Evolutionary conservation across 148 eudicot species (phyloP).

Genomic region (Persicaria maculosa): DNA sequence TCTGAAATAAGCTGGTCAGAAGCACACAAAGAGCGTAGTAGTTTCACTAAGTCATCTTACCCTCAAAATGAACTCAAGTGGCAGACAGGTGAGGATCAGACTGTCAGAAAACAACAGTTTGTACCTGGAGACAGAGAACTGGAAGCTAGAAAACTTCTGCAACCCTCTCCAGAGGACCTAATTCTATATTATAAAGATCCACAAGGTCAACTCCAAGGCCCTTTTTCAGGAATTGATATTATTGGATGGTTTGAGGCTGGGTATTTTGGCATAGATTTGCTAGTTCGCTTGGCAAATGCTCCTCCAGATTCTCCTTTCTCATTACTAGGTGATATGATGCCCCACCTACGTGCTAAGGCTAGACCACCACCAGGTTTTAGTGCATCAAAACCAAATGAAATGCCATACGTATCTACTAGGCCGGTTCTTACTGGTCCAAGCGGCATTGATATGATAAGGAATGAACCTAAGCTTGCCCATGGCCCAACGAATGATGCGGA

Average conservation of each 20-base stretch:
- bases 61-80: constrained; percentile 34
- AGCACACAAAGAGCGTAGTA: constrained; percentile 33
- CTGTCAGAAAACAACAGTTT: constrained; percentile 41
- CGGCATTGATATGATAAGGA: constrained; percentile 35
- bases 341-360: constrained; percentile 81
- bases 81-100: constrained; percentile 37
- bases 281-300: constrained; percentile 63
- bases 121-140: constrained; percentile 39
- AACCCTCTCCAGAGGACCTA: constrained; percentile 77
- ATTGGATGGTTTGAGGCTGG: constrained; percentile 99
- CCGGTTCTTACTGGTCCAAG: constrained; percentile 31
- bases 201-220: constrained; percentile 88
- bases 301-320: constrained; percentile 58
- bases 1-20: constrained; percentile 46
- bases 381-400: constrained; percentile 51
- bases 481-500: constrained; percentile 60
- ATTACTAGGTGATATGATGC: constrained; percentile 91
- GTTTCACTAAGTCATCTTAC: constrained; percentile 25
- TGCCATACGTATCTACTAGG: constrained; percentile 34
- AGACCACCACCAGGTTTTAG: constrained; percentile 90
- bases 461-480: constrained; percentile 37
- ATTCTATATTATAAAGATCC: constrained; percentile 84
- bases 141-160: constrained; percentile 38
- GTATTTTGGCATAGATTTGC: constrained; percentile 86
- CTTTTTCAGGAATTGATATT: constrained; percentile 80